phyloP scores from a whole-genome alignment of 805 yeast genomes.

The Tetrapisispora pingtungensis region DNA sequence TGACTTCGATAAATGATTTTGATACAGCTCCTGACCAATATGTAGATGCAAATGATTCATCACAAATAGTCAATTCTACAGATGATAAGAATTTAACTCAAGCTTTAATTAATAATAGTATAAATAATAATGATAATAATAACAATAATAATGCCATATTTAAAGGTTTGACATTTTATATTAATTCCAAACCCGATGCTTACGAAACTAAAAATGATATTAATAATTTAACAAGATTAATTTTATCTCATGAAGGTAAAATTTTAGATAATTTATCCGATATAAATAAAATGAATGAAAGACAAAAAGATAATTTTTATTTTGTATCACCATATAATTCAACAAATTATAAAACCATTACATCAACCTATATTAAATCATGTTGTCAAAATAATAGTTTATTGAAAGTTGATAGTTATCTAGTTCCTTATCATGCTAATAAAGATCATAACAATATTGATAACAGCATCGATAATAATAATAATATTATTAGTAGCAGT shows the following conservation, averaged over 20 bases:
- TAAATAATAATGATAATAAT: background rate
- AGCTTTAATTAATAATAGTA: too few species aligned
- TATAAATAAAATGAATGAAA: background rate
- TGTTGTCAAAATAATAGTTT: constrained; percentile 17
- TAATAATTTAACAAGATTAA: constrained; percentile 13
- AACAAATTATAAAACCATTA: constrained; percentile 23
- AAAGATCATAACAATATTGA: constrained; percentile 7
- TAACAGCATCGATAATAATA: background rate
- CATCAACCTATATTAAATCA: constrained; percentile 23
- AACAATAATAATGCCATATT: constrained; percentile 1
- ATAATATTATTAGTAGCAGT: background rate
- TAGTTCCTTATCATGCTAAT: constrained; percentile 24
- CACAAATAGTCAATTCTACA: background rate
- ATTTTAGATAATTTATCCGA: constrained; percentile 16
- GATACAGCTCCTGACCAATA: constrained; percentile 21
- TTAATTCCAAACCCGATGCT: constrained; percentile 19
- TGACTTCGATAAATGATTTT: constrained; percentile 13
- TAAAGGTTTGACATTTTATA: constrained; percentile 13
- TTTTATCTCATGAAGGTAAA: constrained; percentile 19
- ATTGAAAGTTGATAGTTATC: constrained; percentile 15
- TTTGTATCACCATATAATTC: constrained; percentile 26
- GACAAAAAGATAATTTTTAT: constrained; percentile 7
- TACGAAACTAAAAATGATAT: constrained; percentile 17
- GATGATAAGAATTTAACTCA: background rate
- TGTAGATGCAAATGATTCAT: constrained; percentile 14